Conservation (phyloP, 23 red algal genomes). For the Agarophyton chilense region DNA sequence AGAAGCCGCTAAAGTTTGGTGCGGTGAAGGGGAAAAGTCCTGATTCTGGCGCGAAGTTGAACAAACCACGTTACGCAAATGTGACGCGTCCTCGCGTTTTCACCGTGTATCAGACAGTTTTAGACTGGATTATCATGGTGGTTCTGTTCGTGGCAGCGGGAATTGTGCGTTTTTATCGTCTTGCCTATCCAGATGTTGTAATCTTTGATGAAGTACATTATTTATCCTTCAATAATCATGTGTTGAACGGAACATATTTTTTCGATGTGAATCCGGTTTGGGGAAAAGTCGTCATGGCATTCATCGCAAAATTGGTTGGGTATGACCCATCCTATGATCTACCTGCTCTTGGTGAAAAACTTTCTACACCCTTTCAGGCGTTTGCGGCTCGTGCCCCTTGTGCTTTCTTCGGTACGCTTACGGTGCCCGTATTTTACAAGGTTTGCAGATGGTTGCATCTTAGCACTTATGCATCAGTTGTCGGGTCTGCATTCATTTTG, state of each 20-base stretch:
- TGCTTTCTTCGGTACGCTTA: constrained; percentile 80
- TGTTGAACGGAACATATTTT: constrained; percentile 77
- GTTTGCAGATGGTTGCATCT: constrained; percentile 78
- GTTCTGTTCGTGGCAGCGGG: constrained; percentile 18
- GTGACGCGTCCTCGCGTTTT: background rate
- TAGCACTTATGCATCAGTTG: constrained; percentile 35
- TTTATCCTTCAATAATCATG: constrained; percentile 72
- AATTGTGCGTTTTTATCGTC: constrained; percentile 35
- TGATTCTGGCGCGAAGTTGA: background rate
- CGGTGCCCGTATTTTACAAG: constrained; percentile 65
- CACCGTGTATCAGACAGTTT: background rate
- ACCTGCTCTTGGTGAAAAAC: constrained; percentile 13
- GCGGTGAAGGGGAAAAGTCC: background rate
- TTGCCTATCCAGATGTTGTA: constrained; percentile 44
- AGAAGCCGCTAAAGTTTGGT: background rate
- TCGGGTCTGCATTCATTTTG: constrained; percentile 65
- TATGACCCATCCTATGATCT: constrained; percentile 54
- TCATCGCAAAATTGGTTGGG: constrained; percentile 52
- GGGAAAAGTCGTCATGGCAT: constrained; percentile 86
- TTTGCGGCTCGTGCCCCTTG: constrained; percentile 71
- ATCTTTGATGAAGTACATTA: constrained; percentile 98
- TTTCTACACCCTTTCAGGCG: constrained; percentile 23
- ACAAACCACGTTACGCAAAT: background rate
- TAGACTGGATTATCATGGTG: constrained; percentile 16
- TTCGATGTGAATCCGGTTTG: constrained; percentile 97